Evolutionary conservation across 2,329 filamentous ascomycete species (phyloP).

Genomic region (Sarocladiaceae sp.): DNA sequence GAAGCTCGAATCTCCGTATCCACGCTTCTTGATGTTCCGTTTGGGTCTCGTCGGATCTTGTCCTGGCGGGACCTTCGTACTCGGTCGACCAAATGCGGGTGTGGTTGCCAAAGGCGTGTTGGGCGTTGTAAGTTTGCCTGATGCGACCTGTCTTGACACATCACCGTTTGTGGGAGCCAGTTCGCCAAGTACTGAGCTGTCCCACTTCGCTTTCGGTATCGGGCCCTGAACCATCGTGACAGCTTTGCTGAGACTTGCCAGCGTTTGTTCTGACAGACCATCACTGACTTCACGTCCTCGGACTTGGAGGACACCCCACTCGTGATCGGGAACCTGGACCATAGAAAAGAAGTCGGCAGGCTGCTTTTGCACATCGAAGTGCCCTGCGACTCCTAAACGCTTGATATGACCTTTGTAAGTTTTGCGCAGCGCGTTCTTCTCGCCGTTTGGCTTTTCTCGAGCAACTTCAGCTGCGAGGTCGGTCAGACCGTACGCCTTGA

Average conservation of each 20-base stretch:
- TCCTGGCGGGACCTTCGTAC: slow-evolving; percentile 14
- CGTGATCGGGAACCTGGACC: slow-evolving; percentile 47
- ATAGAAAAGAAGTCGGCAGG: slow-evolving; percentile 45
- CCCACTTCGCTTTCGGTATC: slow-evolving; percentile 50
- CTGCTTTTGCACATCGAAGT: slow-evolving; percentile 55
- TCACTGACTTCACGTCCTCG: slow-evolving; percentile 51
- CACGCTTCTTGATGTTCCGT: slow-evolving; percentile 66
- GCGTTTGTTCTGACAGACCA: slow-evolving; percentile 43
- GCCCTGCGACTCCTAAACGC: slow-evolving; percentile 55
- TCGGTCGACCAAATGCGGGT: slow-evolving; percentile 21
- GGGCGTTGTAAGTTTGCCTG: slow-evolving; percentile 45
- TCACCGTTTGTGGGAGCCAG: slow-evolving; percentile 36
- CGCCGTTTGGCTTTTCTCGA: slow-evolving; percentile 59
- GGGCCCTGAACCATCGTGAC: slow-evolving; percentile 54
- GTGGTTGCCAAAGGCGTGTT: slow-evolving; percentile 43
- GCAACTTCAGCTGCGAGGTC: slow-evolving; percentile 58
- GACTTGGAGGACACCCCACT: slow-evolving; percentile 52
- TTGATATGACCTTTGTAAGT: slow-evolving; percentile 68
- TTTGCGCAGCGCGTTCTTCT: slow-evolving; percentile 63
- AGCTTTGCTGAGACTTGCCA: slow-evolving; percentile 43
- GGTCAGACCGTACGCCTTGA: slow-evolving; percentile 52
- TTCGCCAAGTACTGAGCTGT: slow-evolving; percentile 55
- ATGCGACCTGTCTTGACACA: slow-evolving; percentile 22
- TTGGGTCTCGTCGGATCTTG: slow-evolving; percentile 54
- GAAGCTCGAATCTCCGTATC: slow-evolving; percentile 70